A percentile compares a stretch with the other conserved stretches of the same genome.
Evolutionary conservation across 1,284 basidiomycete species (phyloP).

Genomic region (Naganishia cerealis): DNA sequence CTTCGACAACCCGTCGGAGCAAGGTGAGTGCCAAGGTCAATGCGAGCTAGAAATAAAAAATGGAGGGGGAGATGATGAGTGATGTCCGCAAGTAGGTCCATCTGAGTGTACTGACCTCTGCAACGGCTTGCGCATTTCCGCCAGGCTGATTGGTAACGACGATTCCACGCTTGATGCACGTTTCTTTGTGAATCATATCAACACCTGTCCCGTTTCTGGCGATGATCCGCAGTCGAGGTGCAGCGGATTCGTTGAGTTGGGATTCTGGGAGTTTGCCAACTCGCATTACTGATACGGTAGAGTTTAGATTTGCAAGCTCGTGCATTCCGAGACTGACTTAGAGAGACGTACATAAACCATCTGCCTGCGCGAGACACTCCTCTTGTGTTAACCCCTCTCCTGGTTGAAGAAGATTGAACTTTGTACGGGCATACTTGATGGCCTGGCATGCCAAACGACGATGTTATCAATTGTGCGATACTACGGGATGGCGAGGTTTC

Average conservation of each 20-base stretch:
- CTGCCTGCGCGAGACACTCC: conserved; percentile 38
- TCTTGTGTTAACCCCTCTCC: conserved; percentile 39
- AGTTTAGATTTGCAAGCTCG: neutral
- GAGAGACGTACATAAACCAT: conserved; percentile 40
- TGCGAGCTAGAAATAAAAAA: conserved; percentile 57
- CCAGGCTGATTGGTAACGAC: conserved; percentile 62
- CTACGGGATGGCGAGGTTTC: neutral
- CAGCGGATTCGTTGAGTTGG: conserved; percentile 31
- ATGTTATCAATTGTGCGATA: neutral
- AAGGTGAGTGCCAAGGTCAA: conserved; percentile 62
- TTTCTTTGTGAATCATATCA: conserved; percentile 46
- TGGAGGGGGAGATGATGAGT: conserved; percentile 57
- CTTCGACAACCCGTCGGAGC: conserved; percentile 59
- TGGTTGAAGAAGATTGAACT: conserved; percentile 41
- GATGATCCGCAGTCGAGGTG: conserved; percentile 39
- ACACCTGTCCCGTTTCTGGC: conserved; percentile 45
- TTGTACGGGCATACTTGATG: conserved; percentile 42
- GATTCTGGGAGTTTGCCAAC: conserved; percentile 36
- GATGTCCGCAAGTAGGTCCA: neutral
- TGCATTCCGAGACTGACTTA: neutral
- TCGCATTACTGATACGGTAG: conserved; percentile 38
- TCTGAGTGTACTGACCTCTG: conserved; percentile 13
- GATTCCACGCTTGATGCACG: conserved; percentile 60
- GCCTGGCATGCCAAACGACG: conserved; percentile 31
- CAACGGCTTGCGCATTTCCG: conserved; percentile 40